Percentiles rank a stretch among this genome's conserved stretches.
Conservation (phyloP, 2,329 filamentous ascomycete genomes). For the Penicillium sp. region DNA sequence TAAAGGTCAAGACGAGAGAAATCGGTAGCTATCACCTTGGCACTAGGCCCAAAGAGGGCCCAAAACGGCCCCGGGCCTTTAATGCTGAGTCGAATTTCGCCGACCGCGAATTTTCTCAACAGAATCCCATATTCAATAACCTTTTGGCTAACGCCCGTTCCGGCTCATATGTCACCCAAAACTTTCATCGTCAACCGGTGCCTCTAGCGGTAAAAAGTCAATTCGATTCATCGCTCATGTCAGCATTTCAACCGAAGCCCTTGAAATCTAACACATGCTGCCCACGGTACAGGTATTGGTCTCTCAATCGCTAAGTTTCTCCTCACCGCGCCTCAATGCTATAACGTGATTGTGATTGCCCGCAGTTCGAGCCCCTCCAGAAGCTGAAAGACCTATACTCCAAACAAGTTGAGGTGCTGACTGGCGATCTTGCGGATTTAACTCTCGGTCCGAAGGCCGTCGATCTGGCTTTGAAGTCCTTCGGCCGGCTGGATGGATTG, state of each 20-base stretch:
- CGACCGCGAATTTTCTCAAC: no score
- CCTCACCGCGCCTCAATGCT: slow-evolving; percentile 49
- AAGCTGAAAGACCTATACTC: slow-evolving; percentile 56
- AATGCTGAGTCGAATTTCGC: no score
- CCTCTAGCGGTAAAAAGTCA: slow-evolving; percentile 55
- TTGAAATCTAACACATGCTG: slow-evolving; percentile 1
- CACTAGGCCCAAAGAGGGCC: no score
- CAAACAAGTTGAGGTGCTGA: slow-evolving; percentile 56
- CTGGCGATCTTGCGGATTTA: slow-evolving; percentile 59
- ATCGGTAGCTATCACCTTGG: no score
- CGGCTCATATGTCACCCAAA: slow-evolving; percentile 53
- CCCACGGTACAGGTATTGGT: slow-evolving; percentile 54
- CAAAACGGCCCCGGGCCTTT: no score
- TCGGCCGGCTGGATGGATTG: slow-evolving; percentile 74
- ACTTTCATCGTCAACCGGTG: slow-evolving; percentile 71
- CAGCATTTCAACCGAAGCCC: background rate
- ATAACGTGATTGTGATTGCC: slow-evolving; percentile 60
- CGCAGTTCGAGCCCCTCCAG: slow-evolving; percentile 56
- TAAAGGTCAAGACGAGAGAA: no score
- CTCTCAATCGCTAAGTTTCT: slow-evolving; percentile 61
- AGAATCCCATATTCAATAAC: no score
- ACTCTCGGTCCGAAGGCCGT: slow-evolving; percentile 61
- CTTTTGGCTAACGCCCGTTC: no score
- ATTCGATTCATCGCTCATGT: background rate
- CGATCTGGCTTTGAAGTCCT: slow-evolving; percentile 64